Percentiles rank a stretch among this genome's conserved stretches.
phyloP scores from a whole-genome alignment of 2,329 filamentous ascomycete genomes.

The Clonostachys rhizophaga region DNA sequence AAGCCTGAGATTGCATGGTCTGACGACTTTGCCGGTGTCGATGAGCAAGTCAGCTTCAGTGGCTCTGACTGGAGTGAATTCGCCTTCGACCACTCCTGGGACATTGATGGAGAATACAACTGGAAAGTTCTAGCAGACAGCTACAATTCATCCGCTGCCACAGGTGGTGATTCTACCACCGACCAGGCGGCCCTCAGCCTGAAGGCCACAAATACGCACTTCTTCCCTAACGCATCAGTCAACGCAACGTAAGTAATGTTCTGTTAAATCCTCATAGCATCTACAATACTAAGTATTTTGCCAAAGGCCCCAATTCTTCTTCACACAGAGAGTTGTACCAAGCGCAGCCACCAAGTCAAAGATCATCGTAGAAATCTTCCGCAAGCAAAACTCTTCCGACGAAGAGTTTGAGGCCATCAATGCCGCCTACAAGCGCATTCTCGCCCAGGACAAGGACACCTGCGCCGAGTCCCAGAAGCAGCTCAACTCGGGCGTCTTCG shows the following conservation, averaged over 20 bases:
- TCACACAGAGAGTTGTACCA: slow-evolving; percentile 59
- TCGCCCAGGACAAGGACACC: slow-evolving; percentile 60
- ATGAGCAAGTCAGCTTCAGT: slow-evolving; percentile 36
- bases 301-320: slow-evolving; percentile 56
- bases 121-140: slow-evolving; percentile 60
- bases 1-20: slow-evolving; percentile 44
- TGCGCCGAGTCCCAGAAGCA: slow-evolving; percentile 57
- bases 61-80: slow-evolving; percentile 47
- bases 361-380: slow-evolving; percentile 61
- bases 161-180: slow-evolving; percentile 35
- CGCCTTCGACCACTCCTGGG: slow-evolving; percentile 52
- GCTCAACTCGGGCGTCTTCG: slow-evolving; percentile 55
- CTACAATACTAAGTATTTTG: not conserved
- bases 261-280: not conserved
- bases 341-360: slow-evolving; percentile 39
- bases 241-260: slow-evolving; percentile 39
- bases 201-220: slow-evolving; percentile 39
- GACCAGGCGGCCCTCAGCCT: slow-evolving; percentile 43
- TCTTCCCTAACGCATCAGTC: slow-evolving; percentile 44
- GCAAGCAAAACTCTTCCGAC: slow-evolving; percentile 56
- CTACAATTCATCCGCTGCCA: slow-evolving; percentile 58
- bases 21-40: slow-evolving; percentile 43
- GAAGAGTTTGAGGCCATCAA: slow-evolving; percentile 52
- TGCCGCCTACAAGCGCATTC: slow-evolving; percentile 58
- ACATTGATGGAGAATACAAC: slow-evolving; percentile 52